phyloP scores from a whole-genome alignment of 2,329 filamentous ascomycete genomes.

The Colletotrichum cereale region DNA sequence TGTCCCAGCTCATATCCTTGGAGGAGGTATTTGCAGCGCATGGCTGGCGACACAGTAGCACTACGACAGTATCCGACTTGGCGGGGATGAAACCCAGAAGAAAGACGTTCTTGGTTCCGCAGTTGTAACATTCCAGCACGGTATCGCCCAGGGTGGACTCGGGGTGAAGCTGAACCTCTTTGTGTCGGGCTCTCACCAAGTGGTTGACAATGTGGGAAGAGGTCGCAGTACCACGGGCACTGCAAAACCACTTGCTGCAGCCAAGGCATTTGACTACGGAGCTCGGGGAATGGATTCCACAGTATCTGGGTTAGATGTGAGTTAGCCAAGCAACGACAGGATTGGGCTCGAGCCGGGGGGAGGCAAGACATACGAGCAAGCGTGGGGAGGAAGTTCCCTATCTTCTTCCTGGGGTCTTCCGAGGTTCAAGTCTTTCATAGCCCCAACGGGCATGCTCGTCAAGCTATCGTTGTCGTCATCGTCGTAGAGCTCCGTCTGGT shows the following conservation, averaged over 20 bases:
- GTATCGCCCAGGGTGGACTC: conserved; percentile 94
- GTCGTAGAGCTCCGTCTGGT: conserved; percentile 84
- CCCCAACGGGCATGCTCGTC: conserved; percentile 84
- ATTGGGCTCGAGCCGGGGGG: conserved; percentile 4
- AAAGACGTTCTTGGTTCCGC: conserved; percentile 99
- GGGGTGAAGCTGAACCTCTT: conserved; percentile 97
- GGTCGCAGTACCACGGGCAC: conserved; percentile 93
- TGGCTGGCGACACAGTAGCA: conserved; percentile 94
- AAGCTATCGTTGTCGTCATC: conserved; percentile 84
- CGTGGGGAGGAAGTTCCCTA: conserved; percentile 91
- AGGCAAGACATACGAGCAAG: conserved; percentile 83
- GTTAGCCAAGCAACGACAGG: neutral
- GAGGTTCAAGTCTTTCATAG: conserved; percentile 73
- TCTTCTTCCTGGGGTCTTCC: conserved; percentile 76
- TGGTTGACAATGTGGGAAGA: conserved; percentile 99
- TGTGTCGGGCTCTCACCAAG: conserved; percentile 95
- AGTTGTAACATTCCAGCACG: conserved; percentile 98
- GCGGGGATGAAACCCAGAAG: conserved; percentile 97
- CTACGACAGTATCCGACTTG: conserved; percentile 98
- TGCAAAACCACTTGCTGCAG: conserved; percentile 99
- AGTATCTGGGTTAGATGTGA: conserved; percentile 73
- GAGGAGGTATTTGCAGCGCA: conserved; percentile 95
- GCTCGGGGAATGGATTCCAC: conserved; percentile 94
- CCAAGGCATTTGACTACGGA: conserved; percentile 96
- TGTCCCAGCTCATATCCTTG: conserved; percentile 99